Evolutionary conservation across 2,329 filamentous ascomycete genomes (phyloP).

Genomic region (Fusarium albosuccineum): DNA sequence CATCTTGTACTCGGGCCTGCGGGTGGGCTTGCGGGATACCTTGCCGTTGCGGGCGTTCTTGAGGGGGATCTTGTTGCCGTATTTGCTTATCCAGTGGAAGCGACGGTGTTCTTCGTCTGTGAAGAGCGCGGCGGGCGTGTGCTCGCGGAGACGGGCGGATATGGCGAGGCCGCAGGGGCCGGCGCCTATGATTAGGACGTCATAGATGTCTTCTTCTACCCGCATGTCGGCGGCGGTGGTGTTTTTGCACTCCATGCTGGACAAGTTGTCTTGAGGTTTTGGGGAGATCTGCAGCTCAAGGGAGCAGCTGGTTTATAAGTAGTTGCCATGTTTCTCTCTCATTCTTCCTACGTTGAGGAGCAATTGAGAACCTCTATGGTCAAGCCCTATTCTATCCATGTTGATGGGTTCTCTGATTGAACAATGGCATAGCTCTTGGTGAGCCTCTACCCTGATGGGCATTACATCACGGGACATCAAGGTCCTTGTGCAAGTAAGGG

Average conservation of each 20-base stretch:
- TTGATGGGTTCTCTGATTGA: background rate
- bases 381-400: background rate
- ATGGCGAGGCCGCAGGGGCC: constrained; percentile 82
- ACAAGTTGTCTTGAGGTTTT: background rate
- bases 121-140: constrained; percentile 82
- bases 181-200: constrained; percentile 80
- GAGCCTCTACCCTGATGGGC: constrained; percentile 34
- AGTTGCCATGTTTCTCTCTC: background rate
- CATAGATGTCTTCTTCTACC: constrained; percentile 60
- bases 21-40: constrained; percentile 29
- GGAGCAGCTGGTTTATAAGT: constrained; percentile 14
- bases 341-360: background rate
- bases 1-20: constrained; percentile 56
- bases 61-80: constrained; percentile 70
- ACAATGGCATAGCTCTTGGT: constrained; percentile 2
- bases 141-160: constrained; percentile 78
- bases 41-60: constrained; percentile 59
- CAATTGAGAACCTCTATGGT: constrained; percentile 30
- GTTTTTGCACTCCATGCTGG: constrained; percentile 9
- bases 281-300: background rate
- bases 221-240: constrained; percentile 16
- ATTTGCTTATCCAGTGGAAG: constrained; percentile 82
- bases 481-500: constrained; percentile 20
- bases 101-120: constrained; percentile 85
- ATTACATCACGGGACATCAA: constrained; percentile 41